Evolutionary conservation across 768 basidiomycete species (phyloP).

Genomic region (Chlorophyllum brunneum): DNA sequence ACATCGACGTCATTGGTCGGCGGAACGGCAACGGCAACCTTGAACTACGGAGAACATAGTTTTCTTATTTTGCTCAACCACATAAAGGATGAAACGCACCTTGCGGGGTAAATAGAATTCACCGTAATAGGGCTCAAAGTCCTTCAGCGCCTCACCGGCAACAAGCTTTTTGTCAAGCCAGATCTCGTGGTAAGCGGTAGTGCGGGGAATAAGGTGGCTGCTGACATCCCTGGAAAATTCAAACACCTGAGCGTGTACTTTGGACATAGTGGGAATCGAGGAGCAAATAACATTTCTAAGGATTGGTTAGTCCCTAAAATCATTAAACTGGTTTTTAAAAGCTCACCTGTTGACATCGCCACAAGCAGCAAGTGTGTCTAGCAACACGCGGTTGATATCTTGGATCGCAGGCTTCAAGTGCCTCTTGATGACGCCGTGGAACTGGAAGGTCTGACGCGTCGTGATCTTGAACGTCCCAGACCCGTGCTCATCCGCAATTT

Average conservation of each 20-base stretch:
- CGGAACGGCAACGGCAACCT: constrained; percentile 94
- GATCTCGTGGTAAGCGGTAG: constrained; percentile 96
- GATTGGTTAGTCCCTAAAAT: background rate
- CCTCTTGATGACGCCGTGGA: constrained; percentile 97
- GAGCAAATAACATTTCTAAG: constrained; percentile 89
- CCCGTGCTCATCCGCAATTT: constrained; percentile 94
- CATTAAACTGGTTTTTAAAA: background rate
- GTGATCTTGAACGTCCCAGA: constrained; percentile 95
- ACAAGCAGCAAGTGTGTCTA: constrained; percentile 97
- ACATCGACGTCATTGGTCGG: constrained; percentile 96
- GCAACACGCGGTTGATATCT: constrained; percentile 83
- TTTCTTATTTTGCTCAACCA: background rate
- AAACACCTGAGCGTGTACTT: constrained; percentile 78
- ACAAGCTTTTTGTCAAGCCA: constrained; percentile 98
- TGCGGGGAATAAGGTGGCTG: constrained; percentile 82
- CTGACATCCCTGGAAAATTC: constrained; percentile 82
- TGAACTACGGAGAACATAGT: constrained; percentile 59
- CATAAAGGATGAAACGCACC: constrained; percentile 36
- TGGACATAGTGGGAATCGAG: constrained; percentile 87
- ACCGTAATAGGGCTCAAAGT: constrained; percentile 96
- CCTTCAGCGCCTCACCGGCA: constrained; percentile 89
- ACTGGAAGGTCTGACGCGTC: constrained; percentile 97
- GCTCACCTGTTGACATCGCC: constrained; percentile 92
- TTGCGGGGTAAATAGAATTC: constrained; percentile 96
- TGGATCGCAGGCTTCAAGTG: constrained; percentile 96